Base-by-base conservation (phyloP, 2,329 filamentous ascomycete species). In the Ophiostoma ulmi region DNA sequence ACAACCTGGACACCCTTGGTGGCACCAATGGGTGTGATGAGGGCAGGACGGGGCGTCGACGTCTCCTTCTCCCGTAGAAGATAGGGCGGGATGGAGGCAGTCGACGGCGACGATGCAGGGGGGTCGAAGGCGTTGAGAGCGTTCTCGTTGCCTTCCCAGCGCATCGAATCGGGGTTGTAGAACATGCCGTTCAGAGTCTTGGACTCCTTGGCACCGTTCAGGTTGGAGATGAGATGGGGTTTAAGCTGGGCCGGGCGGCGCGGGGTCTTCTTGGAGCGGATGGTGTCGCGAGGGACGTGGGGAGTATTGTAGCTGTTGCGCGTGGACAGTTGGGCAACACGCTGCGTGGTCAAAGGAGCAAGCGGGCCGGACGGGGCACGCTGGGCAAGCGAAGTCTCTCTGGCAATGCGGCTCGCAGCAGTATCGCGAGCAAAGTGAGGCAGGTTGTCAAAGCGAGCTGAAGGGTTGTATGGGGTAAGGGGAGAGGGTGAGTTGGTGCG, bases 101-200 rank as follows among this genome's bases (percentile, higher is more conserved):
- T 83, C 0, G 85, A 85, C 1, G 87, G 86, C 1, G 86, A 65
- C 0, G 86, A 83, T 7, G 81, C 78, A 6, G 88, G 82, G 70
- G 85, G 79, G 70, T 97, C 93, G 79, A 99, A 99, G 5, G 88
- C 87, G 73, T 87, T 86, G 69, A 97, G 83, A 44, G 86, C 90
- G 75, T 93, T 94, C 78, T 99, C 95, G 76, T 99, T 99, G 69
- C 95, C 95, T 83, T 99, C 95, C 95, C 95, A 99, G 68, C 89
- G 87, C 77, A 90, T 95, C 10, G 92, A 91, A 38, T 86, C 83
- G 7, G 95, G 92, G 77, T 99, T 98, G 79, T 97, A 99, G 70
- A 88, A 90, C 95, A 99, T 99, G 74, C 94, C 95, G 79, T 97
- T 95, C 72, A 97, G 87, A 77, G 90, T 90, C 83, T 94, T 97